Percentiles rank a stretch among this genome's conserved stretches.
These are phyloP conservation scores for Eucalyptus curtisii DNA, from an alignment of 345 rosid species.

Conservation along the genomic window DNA sequence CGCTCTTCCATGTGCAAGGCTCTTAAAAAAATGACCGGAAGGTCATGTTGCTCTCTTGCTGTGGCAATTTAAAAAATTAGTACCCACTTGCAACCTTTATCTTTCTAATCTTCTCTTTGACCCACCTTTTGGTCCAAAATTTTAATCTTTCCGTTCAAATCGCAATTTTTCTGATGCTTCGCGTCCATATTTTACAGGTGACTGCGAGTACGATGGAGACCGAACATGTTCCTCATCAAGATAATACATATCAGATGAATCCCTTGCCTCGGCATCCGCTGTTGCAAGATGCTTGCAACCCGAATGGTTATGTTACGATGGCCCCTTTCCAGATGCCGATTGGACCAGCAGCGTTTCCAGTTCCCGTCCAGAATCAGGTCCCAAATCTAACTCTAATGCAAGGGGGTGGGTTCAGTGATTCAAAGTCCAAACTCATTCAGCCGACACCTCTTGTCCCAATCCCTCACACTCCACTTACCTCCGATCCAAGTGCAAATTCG, in stretches of 20 bases:
- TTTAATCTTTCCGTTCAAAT: neutral
- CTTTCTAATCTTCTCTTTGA: neutral
- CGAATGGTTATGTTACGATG: conserved; percentile 13
- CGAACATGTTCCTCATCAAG: conserved; percentile 21
- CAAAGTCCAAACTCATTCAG: conserved; percentile 9
- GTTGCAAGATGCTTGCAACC: conserved; percentile 10
- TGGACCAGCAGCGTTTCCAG: conserved; percentile 11
- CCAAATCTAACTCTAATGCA: conserved; percentile 9
- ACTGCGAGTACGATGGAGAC: conserved; percentile 40
- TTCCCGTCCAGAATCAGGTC: conserved; percentile 17
- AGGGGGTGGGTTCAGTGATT: neutral
- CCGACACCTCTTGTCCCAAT: conserved; percentile 13
- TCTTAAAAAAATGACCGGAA: neutral
- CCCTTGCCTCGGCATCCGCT: conserved; percentile 11
- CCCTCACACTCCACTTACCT: conserved; percentile 2
- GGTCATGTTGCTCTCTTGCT: neutral
- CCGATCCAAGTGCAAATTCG: conserved; percentile 25
- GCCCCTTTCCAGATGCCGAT: conserved; percentile 14
- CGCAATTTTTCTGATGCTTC: neutral
- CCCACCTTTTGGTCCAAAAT: neutral
- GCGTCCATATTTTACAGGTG: conserved; percentile 23
- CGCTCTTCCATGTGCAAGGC: neutral
- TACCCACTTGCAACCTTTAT: neutral
- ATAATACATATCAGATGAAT: conserved; percentile 11
- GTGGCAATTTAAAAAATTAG: neutral